These are phyloP conservation scores for Globisporangium paddicum DNA, from an alignment of 352 stramenopile genomes.

Conservation along the genomic window DNA sequence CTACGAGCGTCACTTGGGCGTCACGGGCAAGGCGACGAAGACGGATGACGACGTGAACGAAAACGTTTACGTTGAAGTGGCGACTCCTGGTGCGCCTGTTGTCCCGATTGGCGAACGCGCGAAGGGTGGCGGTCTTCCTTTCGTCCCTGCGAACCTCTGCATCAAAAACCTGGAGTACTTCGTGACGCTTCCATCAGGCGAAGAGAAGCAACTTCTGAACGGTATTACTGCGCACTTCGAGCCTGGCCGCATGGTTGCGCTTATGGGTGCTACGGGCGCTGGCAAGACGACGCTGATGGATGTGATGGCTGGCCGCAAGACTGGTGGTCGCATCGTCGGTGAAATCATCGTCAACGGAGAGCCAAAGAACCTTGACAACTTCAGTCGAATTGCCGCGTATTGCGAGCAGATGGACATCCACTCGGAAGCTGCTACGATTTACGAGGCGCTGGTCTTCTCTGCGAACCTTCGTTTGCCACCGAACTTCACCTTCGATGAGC, in stretches of 20 bases:
- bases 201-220: constrained; percentile 26
- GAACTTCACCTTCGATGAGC: constrained; percentile 82
- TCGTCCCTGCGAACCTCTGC: constrained; percentile 23
- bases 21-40: not conserved
- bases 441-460: constrained; percentile 51
- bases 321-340: constrained; percentile 52
- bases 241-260: constrained; percentile 44
- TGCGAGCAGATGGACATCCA: constrained; percentile 90
- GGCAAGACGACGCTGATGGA: constrained; percentile 58
- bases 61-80: constrained; percentile 10
- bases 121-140: constrained; percentile 2
- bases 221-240: constrained; percentile 33
- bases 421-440: constrained; percentile 72
- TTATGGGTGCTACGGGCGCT: constrained; percentile 66
- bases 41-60: not conserved
- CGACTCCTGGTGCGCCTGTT: not conserved
- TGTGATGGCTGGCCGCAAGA: constrained; percentile 43
- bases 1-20: constrained; percentile 16
- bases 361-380: constrained; percentile 25
- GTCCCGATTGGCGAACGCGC: not conserved
- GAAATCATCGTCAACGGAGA: constrained; percentile 84
- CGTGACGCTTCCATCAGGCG: constrained; percentile 31
- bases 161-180: constrained; percentile 38
- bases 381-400: constrained; percentile 24
- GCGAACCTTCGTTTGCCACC: constrained; percentile 74